Evolutionary conservation across 2,329 filamentous ascomycete genomes (phyloP).

Genomic region (Cladosporium sp.): DNA sequence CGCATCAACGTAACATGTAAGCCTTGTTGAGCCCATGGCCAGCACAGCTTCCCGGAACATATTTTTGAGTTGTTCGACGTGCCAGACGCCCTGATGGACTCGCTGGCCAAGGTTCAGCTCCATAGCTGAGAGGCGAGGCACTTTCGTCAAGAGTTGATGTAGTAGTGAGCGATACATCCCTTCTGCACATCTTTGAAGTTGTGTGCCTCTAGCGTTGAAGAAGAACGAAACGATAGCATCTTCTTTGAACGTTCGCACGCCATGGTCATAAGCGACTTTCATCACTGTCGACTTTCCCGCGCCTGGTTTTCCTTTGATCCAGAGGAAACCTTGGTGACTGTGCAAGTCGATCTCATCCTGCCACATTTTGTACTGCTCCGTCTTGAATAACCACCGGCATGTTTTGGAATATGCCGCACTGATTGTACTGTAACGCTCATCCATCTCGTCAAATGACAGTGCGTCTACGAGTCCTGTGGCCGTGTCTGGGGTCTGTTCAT

Average conservation of each 20-base stretch:
- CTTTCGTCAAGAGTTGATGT: slow-evolving; percentile 39
- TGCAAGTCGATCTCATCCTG: slow-evolving; percentile 33
- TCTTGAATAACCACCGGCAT: slow-evolving; percentile 40
- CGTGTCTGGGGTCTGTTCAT: no score
- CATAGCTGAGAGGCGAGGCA: slow-evolving; percentile 4
- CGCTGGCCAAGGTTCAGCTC: no score
- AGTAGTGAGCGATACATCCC: slow-evolving; percentile 53
- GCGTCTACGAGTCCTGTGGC: no score
- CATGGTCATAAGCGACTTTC: slow-evolving; percentile 20
- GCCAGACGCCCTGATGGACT: no score
- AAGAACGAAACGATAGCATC: slow-evolving; percentile 42
- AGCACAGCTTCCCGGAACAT: slow-evolving; percentile 16
- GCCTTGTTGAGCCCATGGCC: slow-evolving; percentile 22
- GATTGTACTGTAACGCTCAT: slow-evolving; percentile 27
- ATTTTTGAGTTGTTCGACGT: neutral
- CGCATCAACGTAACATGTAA: slow-evolving; percentile 42
- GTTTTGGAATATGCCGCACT: slow-evolving; percentile 35
- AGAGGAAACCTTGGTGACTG: slow-evolving; percentile 33
- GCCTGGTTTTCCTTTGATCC: slow-evolving; percentile 40
- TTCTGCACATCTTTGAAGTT: slow-evolving; percentile 42
- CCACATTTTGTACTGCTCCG: slow-evolving; percentile 37
- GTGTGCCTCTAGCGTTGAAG: slow-evolving; percentile 43
- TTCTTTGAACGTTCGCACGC: slow-evolving; percentile 15
- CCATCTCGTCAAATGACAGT: slow-evolving; percentile 31
- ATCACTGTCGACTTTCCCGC: slow-evolving; percentile 38